Conservation (phyloP, 2,329 filamentous ascomycete genomes). For the Ascomycota sp. region DNA sequence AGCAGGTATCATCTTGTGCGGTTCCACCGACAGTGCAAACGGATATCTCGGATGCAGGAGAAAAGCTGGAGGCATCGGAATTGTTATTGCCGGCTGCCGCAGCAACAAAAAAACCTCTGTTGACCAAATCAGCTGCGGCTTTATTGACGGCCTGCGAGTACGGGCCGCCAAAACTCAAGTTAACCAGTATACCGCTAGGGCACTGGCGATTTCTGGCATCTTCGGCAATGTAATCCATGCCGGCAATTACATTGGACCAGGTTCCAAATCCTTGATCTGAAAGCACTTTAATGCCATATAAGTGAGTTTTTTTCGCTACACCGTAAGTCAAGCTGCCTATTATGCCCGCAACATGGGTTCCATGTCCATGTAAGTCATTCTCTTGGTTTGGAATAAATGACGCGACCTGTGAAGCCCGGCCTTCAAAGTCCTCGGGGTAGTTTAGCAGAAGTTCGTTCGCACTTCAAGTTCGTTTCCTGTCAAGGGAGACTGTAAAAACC, state of each 20-base stretch:
- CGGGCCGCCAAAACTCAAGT: conserved; percentile 18
- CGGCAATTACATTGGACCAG: not conserved
- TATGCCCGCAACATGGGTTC: conserved; percentile 9
- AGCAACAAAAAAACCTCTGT: conserved; percentile 15
- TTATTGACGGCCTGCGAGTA: conserved; percentile 13
- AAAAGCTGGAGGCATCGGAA: conserved; percentile 16
- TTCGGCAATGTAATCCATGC: conserved; percentile 1
- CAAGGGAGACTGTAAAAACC: conserved; percentile 7
- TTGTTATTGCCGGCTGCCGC: conserved; percentile 20
- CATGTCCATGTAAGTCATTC: conserved; percentile 12
- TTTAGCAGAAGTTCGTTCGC: not conserved
- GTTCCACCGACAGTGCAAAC: conserved; percentile 25
- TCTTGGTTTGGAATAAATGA: conserved; percentile 1
- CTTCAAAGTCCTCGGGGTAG: conserved; percentile 4
- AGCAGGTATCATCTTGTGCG: conserved; percentile 11
- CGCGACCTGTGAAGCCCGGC: conserved; percentile 6
- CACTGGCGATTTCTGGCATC: conserved; percentile 6
- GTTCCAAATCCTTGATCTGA: not conserved
- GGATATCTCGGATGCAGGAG: conserved; percentile 17
- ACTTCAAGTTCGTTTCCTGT: not conserved
- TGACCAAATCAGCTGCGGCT: conserved; percentile 15
- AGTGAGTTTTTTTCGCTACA: conserved; percentile 1
- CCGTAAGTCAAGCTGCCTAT: conserved; percentile 7
- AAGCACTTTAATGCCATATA: conserved; percentile 1
- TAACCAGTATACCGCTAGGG: conserved; percentile 14